These are phyloP conservation scores for Epichloe bromicola DNA, from an alignment of 2,329 filamentous ascomycete species.

Conservation along the genomic window DNA sequence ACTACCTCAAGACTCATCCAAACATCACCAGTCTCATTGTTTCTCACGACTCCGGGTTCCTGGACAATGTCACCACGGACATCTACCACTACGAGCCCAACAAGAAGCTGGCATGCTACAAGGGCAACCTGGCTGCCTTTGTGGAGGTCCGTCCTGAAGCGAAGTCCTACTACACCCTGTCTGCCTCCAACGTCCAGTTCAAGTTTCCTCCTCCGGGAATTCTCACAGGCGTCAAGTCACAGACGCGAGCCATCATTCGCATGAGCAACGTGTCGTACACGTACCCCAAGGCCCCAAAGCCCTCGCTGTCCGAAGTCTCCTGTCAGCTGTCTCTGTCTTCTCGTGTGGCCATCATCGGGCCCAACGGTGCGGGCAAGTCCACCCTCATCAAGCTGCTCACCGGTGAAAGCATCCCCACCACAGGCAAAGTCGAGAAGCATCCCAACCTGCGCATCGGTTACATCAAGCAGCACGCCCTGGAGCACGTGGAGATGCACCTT, in stretches of 20 bases:
- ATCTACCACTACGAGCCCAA: constrained; percentile 95
- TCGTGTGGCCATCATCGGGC: constrained; percentile 88
- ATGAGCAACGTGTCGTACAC: constrained; percentile 87
- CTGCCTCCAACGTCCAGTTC: constrained; percentile 79
- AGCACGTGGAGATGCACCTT: constrained; percentile 98
- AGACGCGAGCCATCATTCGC: constrained; percentile 84
- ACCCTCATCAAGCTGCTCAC: constrained; percentile 96
- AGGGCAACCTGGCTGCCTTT: constrained; percentile 71
- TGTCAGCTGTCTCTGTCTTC: constrained; percentile 81
- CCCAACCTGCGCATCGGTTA: constrained; percentile 97
- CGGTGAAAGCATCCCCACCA: constrained; percentile 73
- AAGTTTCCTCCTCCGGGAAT: constrained; percentile 97
- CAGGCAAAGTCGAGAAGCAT: constrained; percentile 90
- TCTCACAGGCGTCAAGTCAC: constrained; percentile 85
- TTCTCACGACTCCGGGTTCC: constrained; percentile 93
- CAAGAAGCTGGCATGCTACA: constrained; percentile 87
- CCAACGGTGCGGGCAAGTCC: constrained; percentile 95
- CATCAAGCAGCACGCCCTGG: constrained; percentile 97
- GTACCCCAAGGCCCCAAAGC: constrained; percentile 83
- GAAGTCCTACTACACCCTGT: constrained; percentile 96
- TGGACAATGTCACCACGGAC: constrained; percentile 95
- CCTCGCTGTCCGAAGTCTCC: constrained; percentile 77
- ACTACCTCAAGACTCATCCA: constrained; percentile 89
- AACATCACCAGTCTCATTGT: constrained; percentile 97
- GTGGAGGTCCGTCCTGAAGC: constrained; percentile 85